Base-by-base conservation (phyloP, 2,329 filamentous ascomycete species). In the Scedosporium dehoogii region DNA sequence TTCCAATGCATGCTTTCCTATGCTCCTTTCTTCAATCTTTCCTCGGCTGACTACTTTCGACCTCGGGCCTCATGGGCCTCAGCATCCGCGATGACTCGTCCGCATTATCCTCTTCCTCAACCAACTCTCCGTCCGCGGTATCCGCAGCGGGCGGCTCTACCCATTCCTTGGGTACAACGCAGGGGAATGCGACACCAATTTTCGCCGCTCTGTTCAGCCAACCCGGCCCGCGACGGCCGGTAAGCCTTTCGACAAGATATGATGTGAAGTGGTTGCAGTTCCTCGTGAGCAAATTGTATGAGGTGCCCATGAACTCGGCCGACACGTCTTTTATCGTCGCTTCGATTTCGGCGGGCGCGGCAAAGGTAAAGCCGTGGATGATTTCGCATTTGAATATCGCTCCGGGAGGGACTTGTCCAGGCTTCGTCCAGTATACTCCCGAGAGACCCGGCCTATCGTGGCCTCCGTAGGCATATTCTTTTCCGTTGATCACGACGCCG, bases 251-350 rank as follows among this genome's bases (percentile, higher is more conserved):
- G 73, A 89, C 92, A 18, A 96, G 81, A 68, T 88, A 85, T 21
- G 85, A 85, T 2, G 90, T 93, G 72, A 96, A 96, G 72, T 96
- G 91, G 72, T 96, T 96, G 81, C 91, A 96, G 73, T 96, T 96
- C 68, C 86, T 86, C 21, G 87, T 91, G 55, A 96, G 80, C 14
- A 96, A 82, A 69, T 94, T 93, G 74, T 96, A 94, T 14, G 83
- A 82, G 0, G 86, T 86, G 25, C 91, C 91, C 63, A 86, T 81
- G 69, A 94, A 96, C 67, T 87, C 81, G 51, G 88, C 82, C 1
- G 87, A 90, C 12, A 87, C 87, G 63, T 79, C 78, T 68, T 82
- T 84, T 55, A 96, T 82, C 48, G 90, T 87, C 14, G 78, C 71
- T 60, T 91, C 86, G 67, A 94, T 87, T 73, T 94, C 90, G 63